Conservation (phyloP, 1,139 yeast species). For the Diutina mesorugosa region DNA sequence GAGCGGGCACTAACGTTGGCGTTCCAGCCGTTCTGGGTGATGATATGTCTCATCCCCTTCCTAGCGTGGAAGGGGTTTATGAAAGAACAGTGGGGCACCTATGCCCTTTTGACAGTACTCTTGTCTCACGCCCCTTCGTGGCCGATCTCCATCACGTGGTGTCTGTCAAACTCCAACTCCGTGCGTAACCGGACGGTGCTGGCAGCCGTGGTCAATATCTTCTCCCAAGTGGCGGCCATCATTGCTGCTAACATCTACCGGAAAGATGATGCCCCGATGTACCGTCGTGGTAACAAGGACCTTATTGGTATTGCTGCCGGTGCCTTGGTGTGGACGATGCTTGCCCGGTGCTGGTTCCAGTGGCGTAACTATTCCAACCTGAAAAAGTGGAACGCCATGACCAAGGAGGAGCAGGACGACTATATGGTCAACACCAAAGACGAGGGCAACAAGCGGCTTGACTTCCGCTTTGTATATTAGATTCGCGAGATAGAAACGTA, state of each 20-base stretch:
- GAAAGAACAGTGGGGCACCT: background rate
- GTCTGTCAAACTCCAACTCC: constrained; percentile 11
- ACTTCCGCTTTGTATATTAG: constrained; percentile 24
- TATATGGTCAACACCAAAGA: constrained; percentile 33
- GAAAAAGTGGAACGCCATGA: constrained; percentile 32
- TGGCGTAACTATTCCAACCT: constrained; percentile 34
- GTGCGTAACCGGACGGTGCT: constrained; percentile 13
- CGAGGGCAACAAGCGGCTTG: constrained; percentile 42
- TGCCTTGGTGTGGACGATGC: constrained; percentile 4
- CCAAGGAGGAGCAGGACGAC: constrained; percentile 29
- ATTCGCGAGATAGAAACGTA: too few relatives aligned
- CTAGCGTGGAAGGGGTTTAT: background rate
- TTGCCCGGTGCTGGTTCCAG: constrained; percentile 22
- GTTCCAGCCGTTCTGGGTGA: constrained; percentile 1
- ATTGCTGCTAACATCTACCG: constrained; percentile 6
- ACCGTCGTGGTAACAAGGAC: background rate
- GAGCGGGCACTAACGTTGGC: background rate
- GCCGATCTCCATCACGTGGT: constrained; percentile 12
- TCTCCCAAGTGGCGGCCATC: constrained; percentile 11
- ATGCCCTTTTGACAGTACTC: background rate
- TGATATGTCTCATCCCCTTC: background rate
- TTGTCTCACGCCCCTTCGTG: constrained; percentile 4
- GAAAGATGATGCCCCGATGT: background rate
- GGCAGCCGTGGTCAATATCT: constrained; percentile 13
- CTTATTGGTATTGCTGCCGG: constrained; percentile 5